These are phyloP conservation scores for Pseudoturritis turrita DNA, from an alignment of 345 rosid genomes.

Conservation along the genomic window DNA sequence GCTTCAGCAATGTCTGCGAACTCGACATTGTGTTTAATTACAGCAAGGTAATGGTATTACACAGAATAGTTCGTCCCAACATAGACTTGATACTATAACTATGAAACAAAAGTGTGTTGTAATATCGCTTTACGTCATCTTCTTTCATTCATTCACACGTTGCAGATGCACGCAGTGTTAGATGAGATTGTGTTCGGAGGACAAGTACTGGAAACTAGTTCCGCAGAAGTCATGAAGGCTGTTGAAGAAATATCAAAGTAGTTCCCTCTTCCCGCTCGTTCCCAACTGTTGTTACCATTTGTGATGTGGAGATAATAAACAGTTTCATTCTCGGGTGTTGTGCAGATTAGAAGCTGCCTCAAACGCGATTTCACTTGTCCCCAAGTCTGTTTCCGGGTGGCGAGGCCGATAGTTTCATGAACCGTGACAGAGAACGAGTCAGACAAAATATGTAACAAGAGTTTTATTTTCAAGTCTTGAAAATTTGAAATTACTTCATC, in stretches of 20 bases:
- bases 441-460: background rate
- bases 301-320: background rate
- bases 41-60: constrained; percentile 56
- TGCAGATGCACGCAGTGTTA: constrained; percentile 73
- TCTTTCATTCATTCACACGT: background rate
- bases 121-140: background rate
- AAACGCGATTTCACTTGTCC: constrained; percentile 54
- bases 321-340: background rate
- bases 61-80: background rate
- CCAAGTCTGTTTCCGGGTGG: constrained; percentile 80
- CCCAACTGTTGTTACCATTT: background rate
- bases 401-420: constrained; percentile 42
- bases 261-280: constrained; percentile 19
- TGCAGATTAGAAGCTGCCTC: constrained; percentile 86
- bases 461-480: background rate
- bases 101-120: background rate
- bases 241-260: constrained; percentile 88
- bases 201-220: constrained; percentile 89
- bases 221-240: constrained; percentile 69
- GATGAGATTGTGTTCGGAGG: constrained; percentile 93
- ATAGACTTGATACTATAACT: background rate
- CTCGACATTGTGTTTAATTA: constrained; percentile 83
- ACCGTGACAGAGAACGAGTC: background rate
- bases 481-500: background rate
- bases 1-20: constrained; percentile 96